A percentile compares a stretch with the other conserved stretches of the same genome.
Conservation (phyloP, 116 monocot genomes). For the Iris pallida region DNA sequence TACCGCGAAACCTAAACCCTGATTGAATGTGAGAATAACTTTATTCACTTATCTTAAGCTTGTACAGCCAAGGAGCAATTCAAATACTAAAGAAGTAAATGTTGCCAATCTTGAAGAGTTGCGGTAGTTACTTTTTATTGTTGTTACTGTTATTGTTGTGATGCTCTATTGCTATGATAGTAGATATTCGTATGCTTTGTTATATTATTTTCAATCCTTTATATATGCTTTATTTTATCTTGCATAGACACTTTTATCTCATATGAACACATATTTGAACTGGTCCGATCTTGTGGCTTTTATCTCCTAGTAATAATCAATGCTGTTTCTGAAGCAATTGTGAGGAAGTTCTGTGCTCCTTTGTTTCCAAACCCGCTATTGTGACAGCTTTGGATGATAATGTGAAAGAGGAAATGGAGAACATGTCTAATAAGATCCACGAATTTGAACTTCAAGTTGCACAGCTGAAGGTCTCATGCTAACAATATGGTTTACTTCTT, state of each 20-base stretch:
- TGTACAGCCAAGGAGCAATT: too few species aligned
- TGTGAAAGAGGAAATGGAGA: constrained; percentile 46
- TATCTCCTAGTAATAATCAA: constrained; percentile 13
- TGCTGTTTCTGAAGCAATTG: constrained; percentile 52
- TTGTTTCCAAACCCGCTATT: constrained; percentile 42
- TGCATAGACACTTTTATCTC: background rate
- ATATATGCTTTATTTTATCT: too few species aligned
- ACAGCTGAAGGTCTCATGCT: constrained; percentile 65
- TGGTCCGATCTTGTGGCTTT: background rate
- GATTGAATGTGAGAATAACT: too few species aligned
- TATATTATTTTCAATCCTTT: too few species aligned
- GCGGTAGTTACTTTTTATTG: too few species aligned
- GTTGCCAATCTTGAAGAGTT: too few species aligned
- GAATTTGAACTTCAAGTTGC: constrained; percentile 58
- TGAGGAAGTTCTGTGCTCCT: constrained; percentile 36
- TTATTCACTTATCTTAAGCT: too few species aligned
- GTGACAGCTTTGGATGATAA: constrained; percentile 32
- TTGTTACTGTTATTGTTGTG: too few species aligned
- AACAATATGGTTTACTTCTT: background rate
- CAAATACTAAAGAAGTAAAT: too few species aligned
- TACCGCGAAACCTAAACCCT: too few species aligned
- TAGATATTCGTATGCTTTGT: too few species aligned
- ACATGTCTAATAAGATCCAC: constrained; percentile 48
- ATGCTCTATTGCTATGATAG: too few species aligned
- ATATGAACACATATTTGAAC: background rate